Conservation (phyloP, 1,284 basidiomycete genomes). For the Apiotrichum veenhuisii region DNA sequence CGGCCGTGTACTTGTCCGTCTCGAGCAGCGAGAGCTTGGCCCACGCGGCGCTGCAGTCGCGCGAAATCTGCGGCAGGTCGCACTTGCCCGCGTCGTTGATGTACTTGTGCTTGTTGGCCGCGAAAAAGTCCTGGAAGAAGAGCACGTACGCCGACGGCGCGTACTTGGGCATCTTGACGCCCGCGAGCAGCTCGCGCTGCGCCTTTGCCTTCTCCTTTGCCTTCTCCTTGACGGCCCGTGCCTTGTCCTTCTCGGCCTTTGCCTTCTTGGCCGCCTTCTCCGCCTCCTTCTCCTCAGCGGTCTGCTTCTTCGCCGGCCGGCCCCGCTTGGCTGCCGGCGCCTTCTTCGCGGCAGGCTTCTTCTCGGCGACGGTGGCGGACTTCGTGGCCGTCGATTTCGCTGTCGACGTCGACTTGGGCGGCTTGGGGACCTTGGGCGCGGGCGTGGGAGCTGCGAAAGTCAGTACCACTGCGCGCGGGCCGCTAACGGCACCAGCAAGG, state of each 20-base stretch:
- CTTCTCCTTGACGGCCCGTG: neutral
- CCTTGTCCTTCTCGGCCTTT: neutral
- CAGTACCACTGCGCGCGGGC: too few relatives aligned
- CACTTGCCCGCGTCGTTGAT: conserved; percentile 20
- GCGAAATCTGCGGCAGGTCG: conserved; percentile 14
- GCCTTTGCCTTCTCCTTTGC: neutral
- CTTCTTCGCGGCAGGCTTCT: neutral
- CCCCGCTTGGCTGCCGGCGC: neutral
- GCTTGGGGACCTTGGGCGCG: too few relatives aligned
- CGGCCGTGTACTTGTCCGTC: conserved; percentile 10
- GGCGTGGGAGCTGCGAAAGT: too few relatives aligned
- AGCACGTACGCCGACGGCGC: conserved; percentile 26
- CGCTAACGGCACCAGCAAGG: too few relatives aligned
- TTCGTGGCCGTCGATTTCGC: too few relatives aligned
- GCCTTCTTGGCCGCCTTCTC: conserved; percentile 1
- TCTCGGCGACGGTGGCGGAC: neutral
- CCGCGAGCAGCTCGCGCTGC: neutral
- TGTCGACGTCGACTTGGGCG: too few relatives aligned
- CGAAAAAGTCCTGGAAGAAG: conserved; percentile 24
- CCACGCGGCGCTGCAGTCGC: conserved; percentile 24
- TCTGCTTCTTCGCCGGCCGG: neutral
- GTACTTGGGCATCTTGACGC: conserved; percentile 10
- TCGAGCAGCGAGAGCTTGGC: conserved; percentile 10
- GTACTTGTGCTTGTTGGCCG: conserved; percentile 4
- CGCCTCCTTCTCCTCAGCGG: too few relatives aligned